Conservation (phyloP, 2,329 filamentous ascomycete species). For the Colletotrichum sp. region DNA sequence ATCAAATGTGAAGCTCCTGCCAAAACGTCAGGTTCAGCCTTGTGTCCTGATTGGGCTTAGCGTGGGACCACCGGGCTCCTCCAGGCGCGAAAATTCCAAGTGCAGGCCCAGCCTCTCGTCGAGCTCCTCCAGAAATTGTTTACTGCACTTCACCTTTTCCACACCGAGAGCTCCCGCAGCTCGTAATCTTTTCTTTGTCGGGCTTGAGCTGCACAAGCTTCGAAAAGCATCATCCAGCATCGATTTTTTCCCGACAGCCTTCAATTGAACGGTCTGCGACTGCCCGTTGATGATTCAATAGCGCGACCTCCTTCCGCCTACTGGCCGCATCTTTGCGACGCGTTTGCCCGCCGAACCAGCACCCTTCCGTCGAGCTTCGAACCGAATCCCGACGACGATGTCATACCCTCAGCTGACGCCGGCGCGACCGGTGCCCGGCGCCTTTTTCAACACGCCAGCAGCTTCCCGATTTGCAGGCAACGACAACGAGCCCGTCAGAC, state of each 20-base stretch:
- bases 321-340: conserved; percentile 23
- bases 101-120: conserved; percentile 34
- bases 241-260: neutral
- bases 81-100: conserved; percentile 42
- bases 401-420: conserved; percentile 67
- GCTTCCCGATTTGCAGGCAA: conserved; percentile 45
- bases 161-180: conserved; percentile 11
- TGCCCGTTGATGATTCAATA: conserved; percentile 34
- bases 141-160: conserved; percentile 23
- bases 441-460: conserved; percentile 76
- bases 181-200: conserved; percentile 7
- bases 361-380: conserved; percentile 1
- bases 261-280: conserved; percentile 17
- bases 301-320: conserved; percentile 21
- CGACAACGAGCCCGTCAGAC: conserved; percentile 51
- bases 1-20: neutral
- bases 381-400: conserved; percentile 44
- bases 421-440: conserved; percentile 75
- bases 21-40: conserved; percentile 31
- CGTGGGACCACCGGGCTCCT: conserved; percentile 25
- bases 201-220: conserved; percentile 7
- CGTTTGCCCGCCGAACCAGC: conserved; percentile 10
- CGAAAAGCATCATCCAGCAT: neutral
- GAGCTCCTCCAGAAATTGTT: conserved; percentile 34
- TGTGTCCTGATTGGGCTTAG: conserved; percentile 39